Percentiles rank a stretch among this genome's conserved stretches.
These are phyloP conservation scores for Amylostereum chailletii DNA, from an alignment of 1,284 basidiomycete species.

Conservation along the genomic window DNA sequence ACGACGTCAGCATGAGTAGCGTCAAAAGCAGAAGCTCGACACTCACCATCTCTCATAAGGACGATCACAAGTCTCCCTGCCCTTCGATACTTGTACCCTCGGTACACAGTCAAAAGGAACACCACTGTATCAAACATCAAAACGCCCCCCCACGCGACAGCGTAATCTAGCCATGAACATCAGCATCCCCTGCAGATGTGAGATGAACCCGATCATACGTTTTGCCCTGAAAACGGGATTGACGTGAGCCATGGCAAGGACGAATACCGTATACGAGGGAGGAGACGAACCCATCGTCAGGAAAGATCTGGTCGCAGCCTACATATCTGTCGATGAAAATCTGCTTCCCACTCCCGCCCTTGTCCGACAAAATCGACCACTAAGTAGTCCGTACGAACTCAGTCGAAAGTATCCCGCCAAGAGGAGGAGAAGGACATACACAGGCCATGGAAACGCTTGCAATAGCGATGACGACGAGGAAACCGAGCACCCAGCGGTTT, in stretches of 20 bases:
- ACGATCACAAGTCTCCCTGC: not conserved
- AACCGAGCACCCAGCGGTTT: not conserved
- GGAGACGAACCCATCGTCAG: too few relatives aligned
- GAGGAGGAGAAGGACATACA: not conserved
- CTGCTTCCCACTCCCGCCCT: too few relatives aligned
- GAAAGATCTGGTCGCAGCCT: too few relatives aligned
- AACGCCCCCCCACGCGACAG: not conserved
- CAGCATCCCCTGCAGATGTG: too few relatives aligned
- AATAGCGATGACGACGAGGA: not conserved
- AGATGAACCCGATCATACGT: too few relatives aligned
- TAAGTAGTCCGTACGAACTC: not conserved
- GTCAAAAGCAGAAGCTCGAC: not conserved
- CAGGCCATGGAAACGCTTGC: not conserved
- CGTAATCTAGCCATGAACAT: not conserved
- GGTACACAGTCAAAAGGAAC: not conserved
- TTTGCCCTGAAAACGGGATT: too few relatives aligned
- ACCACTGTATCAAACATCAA: not conserved
- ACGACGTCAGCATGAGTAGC: too few relatives aligned
- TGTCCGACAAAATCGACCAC: not conserved
- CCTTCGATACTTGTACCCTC: not conserved
- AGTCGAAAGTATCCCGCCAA: not conserved
- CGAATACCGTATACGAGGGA: too few relatives aligned
- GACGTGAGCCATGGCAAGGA: too few relatives aligned
- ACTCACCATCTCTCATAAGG: not conserved
- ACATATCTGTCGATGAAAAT: too few relatives aligned